Evolutionary conservation across 2,329 filamentous ascomycete species (phyloP).

Genomic region (Fusarium sp.): DNA sequence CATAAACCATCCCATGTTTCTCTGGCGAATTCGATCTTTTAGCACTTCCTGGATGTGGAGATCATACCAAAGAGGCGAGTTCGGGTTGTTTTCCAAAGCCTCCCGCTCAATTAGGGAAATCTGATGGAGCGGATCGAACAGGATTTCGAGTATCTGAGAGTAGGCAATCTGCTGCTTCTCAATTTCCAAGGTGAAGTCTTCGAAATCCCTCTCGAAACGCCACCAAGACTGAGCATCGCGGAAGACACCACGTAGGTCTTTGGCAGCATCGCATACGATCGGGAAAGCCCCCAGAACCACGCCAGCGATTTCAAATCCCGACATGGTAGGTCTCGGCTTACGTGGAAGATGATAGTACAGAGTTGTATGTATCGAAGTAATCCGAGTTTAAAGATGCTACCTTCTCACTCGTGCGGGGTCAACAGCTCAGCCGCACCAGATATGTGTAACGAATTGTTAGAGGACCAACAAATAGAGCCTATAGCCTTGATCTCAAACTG

Average conservation of each 20-base stretch:
- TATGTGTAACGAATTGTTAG: not conserved
- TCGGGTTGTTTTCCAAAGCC: rapidly evolving
- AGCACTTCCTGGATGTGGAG: not conserved
- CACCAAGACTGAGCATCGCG: not conserved
- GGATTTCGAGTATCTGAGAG: not conserved
- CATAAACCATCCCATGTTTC: not conserved
- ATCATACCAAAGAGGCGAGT: not conserved
- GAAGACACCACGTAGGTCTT: not conserved
- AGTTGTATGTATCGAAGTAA: too few species aligned
- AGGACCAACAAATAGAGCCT: too few species aligned
- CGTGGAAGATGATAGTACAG: too few species aligned
- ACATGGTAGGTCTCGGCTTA: not conserved
- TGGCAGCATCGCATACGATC: not conserved
- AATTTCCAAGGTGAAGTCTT: not conserved
- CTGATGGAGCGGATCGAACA: not conserved
- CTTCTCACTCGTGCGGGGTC: not conserved
- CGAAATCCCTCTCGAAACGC: not conserved
- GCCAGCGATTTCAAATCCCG: not conserved
- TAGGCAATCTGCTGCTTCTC: not conserved
- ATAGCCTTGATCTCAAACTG: too few species aligned
- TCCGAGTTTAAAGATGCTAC: too few species aligned
- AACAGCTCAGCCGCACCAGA: not conserved
- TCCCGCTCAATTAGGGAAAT: rapidly evolving
- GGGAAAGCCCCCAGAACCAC: not conserved
- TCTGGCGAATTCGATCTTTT: not conserved